Base-by-base conservation (phyloP, 805 yeast genomes). In the Priceomyces melissophilus region DNA sequence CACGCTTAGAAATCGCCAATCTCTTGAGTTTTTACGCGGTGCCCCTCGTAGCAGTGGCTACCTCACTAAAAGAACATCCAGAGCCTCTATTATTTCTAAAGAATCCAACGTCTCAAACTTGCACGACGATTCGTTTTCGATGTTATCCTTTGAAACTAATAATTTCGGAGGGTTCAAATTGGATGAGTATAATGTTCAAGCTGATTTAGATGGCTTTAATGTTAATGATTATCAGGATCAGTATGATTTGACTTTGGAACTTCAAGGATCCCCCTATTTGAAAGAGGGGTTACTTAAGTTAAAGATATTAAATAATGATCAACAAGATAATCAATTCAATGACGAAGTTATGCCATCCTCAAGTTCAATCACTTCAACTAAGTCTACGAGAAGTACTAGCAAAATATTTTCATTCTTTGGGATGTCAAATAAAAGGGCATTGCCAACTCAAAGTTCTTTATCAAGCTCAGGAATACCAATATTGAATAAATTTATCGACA, bases 201-300 rank as follows among this genome's bases (percentile, higher is more conserved):
- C 53, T 15, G 57, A 55, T 33, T 45, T 65, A 40, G 72, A 69
- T 37, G 57, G 65, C 40, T 70, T 69, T 38, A 58, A 67, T 45
- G 62, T 64, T 11, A 60, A 62, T 31, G 67, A 68, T 41, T 70
- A 60, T 51, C 73, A 69, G 48, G 76, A 67, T 47, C 72, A 72
- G 26, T 73, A 71, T 43, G 88, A 83, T 57, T 69, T 76, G 47
- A 76, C 76, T 30, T 65, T 83, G 42, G 89, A 82, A 52, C 65
- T 79, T 35, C 73, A 73, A 39, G 91, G 91, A 1, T 80, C 90
- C 1, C 91, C 93, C 1, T 84, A 87, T 79, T 71, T 81, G 42
- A 82, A 84, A 54, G 91, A 84, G 61, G 91, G 93, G 1, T 53
- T 84, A 29, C 65, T 81, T 48, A 69, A 75, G 46, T 58, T 67